phyloP scores from a whole-genome alignment of 2,329 filamentous ascomycete genomes.

The Leptographium lundbergii region DNA sequence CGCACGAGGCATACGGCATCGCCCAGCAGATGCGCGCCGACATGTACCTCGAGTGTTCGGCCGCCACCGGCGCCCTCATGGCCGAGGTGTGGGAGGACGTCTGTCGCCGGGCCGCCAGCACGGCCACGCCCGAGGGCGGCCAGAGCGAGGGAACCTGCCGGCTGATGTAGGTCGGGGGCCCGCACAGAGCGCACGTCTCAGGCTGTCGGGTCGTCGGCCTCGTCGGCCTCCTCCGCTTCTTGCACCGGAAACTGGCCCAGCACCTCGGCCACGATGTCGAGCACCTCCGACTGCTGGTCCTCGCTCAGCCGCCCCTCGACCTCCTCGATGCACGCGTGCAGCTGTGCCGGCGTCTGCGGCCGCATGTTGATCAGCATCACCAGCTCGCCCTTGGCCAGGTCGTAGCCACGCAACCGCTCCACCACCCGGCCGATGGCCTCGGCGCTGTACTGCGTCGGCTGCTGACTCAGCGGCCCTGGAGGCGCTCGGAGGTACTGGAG shows the following conservation, averaged over 20 bases:
- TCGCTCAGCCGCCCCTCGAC: conserved; percentile 47
- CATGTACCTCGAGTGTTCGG: conserved; percentile 52
- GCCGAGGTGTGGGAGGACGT: conserved; percentile 47
- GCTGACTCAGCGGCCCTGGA: conserved; percentile 43
- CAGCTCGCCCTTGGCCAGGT: conserved; percentile 54
- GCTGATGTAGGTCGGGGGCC: conserved; percentile 24
- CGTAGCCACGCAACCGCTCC: conserved; percentile 39
- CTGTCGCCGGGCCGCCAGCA: conserved; percentile 40
- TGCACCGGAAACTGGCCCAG: conserved; percentile 39
- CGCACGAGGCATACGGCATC: conserved; percentile 44
- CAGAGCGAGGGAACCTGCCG: conserved; percentile 43
- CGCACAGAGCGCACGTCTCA: too few relatives aligned
- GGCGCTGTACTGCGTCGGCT: conserved; percentile 39
- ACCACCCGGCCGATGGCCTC: conserved; percentile 40
- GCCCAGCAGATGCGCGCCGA: conserved; percentile 48
- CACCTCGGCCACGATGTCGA: conserved; percentile 42
- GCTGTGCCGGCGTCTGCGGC: conserved; percentile 40
- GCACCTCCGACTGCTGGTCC: conserved; percentile 45
- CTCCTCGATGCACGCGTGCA: conserved; percentile 55
- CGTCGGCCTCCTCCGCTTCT: conserved; percentile 17
- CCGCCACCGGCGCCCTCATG: conserved; percentile 45
- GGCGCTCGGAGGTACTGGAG: conserved; percentile 28
- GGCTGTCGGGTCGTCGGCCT: conserved; percentile 2
- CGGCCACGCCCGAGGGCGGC: conserved; percentile 28
- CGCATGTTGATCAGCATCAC: conserved; percentile 57